Evolutionary conservation across 2,329 filamentous ascomycete genomes (phyloP).

Genomic region (Zasmidium angulare): DNA sequence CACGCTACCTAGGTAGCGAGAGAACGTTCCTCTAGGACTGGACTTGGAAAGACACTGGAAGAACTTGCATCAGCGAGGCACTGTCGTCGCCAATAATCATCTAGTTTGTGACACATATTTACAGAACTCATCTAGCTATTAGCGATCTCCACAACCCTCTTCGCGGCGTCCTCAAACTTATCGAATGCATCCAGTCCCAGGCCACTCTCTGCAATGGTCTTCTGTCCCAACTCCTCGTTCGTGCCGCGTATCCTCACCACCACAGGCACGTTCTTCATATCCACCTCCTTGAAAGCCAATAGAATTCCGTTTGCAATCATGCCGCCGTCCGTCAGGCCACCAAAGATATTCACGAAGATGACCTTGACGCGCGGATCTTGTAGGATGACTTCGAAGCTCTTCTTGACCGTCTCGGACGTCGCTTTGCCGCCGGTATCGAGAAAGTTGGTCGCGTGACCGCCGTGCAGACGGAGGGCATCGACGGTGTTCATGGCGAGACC

Average conservation of each 20-base stretch:
- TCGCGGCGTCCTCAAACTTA: constrained; percentile 70
- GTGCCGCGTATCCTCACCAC: constrained; percentile 77
- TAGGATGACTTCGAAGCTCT: constrained; percentile 72
- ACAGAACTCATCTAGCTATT: constrained; percentile 4
- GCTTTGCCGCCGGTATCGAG: constrained; percentile 89
- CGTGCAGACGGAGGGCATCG: constrained; percentile 69
- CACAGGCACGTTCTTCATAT: constrained; percentile 59
- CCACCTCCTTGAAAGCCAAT: constrained; percentile 68
- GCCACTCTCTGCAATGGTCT: constrained; percentile 67
- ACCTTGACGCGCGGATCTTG: constrained; percentile 70
- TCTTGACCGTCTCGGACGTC: constrained; percentile 75
- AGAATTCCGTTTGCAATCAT: constrained; percentile 79
- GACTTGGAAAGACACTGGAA: too few relatives aligned
- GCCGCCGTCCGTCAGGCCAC: constrained; percentile 69
- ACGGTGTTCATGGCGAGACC: constrained; percentile 90
- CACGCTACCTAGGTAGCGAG: too few relatives aligned
- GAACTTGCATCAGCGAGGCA: too few relatives aligned
- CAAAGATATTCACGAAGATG: constrained; percentile 71
- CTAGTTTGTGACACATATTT: not conserved
- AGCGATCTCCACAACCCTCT: constrained; percentile 63
- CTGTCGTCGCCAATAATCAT: not conserved
- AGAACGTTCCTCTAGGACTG: too few relatives aligned
- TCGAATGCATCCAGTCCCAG: constrained; percentile 70
- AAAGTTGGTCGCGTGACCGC: constrained; percentile 76
- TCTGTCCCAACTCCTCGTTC: constrained; percentile 69